Conservation (phyloP, 768 basidiomycete genomes). For the Kwoniella shandongensis region DNA sequence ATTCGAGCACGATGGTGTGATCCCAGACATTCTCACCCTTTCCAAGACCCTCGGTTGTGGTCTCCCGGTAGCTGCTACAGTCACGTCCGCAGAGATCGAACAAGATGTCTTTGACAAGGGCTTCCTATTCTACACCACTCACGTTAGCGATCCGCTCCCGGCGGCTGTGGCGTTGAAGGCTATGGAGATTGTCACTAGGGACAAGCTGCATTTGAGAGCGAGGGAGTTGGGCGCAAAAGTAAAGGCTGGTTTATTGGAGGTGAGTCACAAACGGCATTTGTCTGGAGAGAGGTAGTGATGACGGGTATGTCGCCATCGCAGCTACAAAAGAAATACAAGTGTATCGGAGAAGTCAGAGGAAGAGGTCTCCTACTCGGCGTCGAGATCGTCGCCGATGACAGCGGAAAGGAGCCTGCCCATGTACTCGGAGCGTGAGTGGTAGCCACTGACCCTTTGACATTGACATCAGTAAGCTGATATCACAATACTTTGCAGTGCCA, state of each 20-base stretch:
- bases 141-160: constrained; percentile 33
- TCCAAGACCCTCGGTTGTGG: constrained; percentile 47
- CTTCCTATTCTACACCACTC: constrained; percentile 40
- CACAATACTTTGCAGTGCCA: constrained; percentile 9
- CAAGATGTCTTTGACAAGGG: constrained; percentile 13
- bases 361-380: constrained; percentile 31
- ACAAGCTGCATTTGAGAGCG: constrained; percentile 13
- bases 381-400: constrained; percentile 19
- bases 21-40: constrained; percentile 42
- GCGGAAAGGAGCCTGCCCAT: neutral
- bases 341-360: constrained; percentile 36
- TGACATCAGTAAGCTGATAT: no score
- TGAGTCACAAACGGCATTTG: constrained; percentile 1
- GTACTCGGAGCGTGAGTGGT: constrained; percentile 11
- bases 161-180: constrained; percentile 30
- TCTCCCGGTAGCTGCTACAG: constrained; percentile 33
- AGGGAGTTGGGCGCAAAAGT: constrained; percentile 12
- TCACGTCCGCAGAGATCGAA: constrained; percentile 29
- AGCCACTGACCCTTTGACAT: neutral
- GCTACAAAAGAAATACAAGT: constrained; percentile 30
- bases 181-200: constrained; percentile 27
- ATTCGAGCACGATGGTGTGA: constrained; percentile 32
- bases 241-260: constrained; percentile 14
- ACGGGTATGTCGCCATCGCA: no score
- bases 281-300: no score